Conservation (phyloP, 2,329 filamentous ascomycete species). For the Alternaria sp. region DNA sequence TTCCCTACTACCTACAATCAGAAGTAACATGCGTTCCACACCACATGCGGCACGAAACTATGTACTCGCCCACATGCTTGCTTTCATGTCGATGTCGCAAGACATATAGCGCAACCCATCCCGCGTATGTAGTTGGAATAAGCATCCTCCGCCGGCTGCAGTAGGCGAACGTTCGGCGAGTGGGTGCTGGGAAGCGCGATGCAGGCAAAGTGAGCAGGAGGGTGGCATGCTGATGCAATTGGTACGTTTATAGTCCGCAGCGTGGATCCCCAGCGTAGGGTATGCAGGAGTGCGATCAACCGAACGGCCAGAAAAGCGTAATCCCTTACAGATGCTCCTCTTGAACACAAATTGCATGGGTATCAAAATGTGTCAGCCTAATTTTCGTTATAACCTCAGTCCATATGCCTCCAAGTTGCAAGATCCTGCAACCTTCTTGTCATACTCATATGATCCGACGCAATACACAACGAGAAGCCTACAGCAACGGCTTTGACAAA, state of each 20-base stretch:
- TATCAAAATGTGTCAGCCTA: not conserved
- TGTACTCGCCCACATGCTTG: not conserved
- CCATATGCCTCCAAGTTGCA: not conserved
- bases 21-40: not conserved
- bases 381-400: not conserved
- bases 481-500: not conserved
- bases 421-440: not conserved
- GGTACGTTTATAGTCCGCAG: not conserved
- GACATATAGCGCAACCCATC: not conserved
- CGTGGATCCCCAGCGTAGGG: not conserved
- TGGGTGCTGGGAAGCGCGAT: not conserved
- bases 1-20: not conserved
- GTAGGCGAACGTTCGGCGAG: not conserved
- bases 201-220: not conserved
- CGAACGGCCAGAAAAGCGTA: not conserved
- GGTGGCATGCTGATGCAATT: not conserved
- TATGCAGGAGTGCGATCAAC: not conserved
- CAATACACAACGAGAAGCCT: not conserved
- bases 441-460: not conserved
- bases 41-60: not conserved
- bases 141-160: not conserved
- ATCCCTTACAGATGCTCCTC: not conserved
- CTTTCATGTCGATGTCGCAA: not conserved
- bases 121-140: not conserved
- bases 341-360: not conserved